A percentile compares a stretch with the other conserved stretches of the same genome.
Conservation (phyloP, 495 filamentous ascomycete species). For the Penicillium canariense region DNA sequence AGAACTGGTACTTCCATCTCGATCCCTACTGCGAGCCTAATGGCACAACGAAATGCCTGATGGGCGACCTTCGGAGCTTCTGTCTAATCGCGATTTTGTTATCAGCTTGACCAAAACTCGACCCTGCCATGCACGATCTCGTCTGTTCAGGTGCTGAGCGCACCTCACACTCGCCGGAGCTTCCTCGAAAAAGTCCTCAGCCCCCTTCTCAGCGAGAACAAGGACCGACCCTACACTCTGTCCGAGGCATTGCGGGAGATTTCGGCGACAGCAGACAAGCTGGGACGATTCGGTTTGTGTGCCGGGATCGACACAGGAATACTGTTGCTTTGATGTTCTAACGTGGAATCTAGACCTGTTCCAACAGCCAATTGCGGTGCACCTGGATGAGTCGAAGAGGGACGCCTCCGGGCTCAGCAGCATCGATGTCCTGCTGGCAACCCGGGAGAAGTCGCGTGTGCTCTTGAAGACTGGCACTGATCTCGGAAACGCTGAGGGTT, state of each 20-base stretch:
- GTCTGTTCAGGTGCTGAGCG: conserved; percentile 74
- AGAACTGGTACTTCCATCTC: conserved; percentile 43
- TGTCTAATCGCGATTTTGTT: conserved; percentile 19
- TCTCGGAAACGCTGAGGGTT: conserved; percentile 85
- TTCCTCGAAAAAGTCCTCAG: conserved; percentile 79
- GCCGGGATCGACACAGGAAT: not conserved
- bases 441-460: conserved; percentile 74
- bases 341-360: conserved; percentile 65
- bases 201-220: conserved; percentile 68
- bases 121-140: conserved; percentile 79
- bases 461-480: conserved; percentile 90
- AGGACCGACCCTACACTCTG: conserved; percentile 67
- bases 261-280: conserved; percentile 63
- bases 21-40: not conserved
- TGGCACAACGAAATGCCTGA: not conserved
- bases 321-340: conserved; percentile 13
- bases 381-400: conserved; percentile 67
- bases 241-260: conserved; percentile 71
- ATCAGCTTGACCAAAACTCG: conserved; percentile 73
- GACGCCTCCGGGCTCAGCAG: conserved; percentile 59
- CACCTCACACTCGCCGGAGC: conserved; percentile 68
- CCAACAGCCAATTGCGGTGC: conserved; percentile 75
- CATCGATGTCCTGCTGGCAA: conserved; percentile 71
- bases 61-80: not conserved
- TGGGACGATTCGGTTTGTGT: conserved; percentile 73